Evolutionary conservation across 768 basidiomycete species (phyloP), one percentile per base, ranked within the genome.

Genomic region (Ramaria sp.): DNA sequence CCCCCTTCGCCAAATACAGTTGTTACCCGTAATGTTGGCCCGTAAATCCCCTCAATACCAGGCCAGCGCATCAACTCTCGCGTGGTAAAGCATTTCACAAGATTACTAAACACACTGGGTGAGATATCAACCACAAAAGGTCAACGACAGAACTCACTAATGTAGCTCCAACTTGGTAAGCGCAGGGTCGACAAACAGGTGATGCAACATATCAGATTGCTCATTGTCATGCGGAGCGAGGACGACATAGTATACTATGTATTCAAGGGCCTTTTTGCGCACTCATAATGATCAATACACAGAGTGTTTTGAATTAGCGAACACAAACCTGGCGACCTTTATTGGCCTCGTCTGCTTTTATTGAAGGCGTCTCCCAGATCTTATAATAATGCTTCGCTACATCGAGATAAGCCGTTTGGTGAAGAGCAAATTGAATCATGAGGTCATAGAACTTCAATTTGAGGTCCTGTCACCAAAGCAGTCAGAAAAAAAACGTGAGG

Each of bases 1-100:
- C 73, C 73, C 28, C 27, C 65, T 25, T 73, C 69, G 18, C 75
- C 75, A 65, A 98, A 98, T 5, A 98, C 87, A 9, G 79, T 77
- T 1, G 91, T 92, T 64, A 79, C 77, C 49, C 79, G 80, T 48
- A 98, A 67, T 63, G 83, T 87, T 13, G 83, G 78, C 25, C 95
- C 96, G 63, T 96, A 98, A 24, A 96, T 75, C 1, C 73, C 69
- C 64, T 88, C 85, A 49, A 98, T 93, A 32, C 91, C 89, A 1
- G 95, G 91, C 96, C 96, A 99, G 60, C 94, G 74, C 88, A 96
- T 94, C 50, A 98, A 75, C 63, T 97, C 93, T 50, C 81, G 81
- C 0, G 92, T 96, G 39, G 83, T 83, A 66, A 98, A 97, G 59
- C 87, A 92, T 72, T 96, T 96, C 42, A 93, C 80, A 36, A 98